Evolutionary conservation across 208 protist species (phyloP).

Genomic region (Trypanosoma boissoni): DNA sequence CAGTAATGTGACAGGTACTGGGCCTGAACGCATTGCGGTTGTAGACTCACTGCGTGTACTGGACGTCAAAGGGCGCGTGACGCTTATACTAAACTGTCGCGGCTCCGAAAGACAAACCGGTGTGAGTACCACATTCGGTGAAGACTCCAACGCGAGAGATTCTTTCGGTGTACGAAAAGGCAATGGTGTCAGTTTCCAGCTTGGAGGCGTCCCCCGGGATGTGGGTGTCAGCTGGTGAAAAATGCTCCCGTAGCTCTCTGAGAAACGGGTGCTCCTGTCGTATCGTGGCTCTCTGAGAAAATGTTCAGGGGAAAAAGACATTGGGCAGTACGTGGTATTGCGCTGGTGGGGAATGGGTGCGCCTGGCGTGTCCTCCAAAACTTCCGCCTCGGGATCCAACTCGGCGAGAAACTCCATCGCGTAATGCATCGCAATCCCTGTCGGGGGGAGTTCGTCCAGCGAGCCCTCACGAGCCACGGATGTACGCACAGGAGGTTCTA

Average conservation of each 20-base stretch:
- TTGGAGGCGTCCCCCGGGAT: no score
- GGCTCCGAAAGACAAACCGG: no score
- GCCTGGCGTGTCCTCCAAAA: neutral
- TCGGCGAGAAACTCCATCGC: neutral
- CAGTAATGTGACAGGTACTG: conserved; percentile 47
- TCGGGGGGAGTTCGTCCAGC: no score
- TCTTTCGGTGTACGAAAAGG: neutral
- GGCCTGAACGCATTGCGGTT: conserved; percentile 8
- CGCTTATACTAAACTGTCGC: no score
- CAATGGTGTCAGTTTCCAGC: neutral
- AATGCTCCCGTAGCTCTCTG: no score
- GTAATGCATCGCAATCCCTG: neutral
- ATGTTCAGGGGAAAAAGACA: no score
- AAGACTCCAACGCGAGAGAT: neutral
- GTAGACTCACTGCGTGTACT: conserved; percentile 3
- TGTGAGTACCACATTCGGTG: neutral
- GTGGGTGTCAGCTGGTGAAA: no score
- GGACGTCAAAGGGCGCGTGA: no score
- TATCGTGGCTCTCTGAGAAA: no score
- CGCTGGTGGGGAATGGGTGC: neutral
- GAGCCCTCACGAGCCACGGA: no score
- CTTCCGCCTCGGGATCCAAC: neutral
- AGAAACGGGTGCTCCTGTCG: no score
- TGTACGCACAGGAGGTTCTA: no score
- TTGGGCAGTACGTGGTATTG: neutral